Evolutionary conservation across 2,329 filamentous ascomycete genomes (phyloP).

Genomic region (Sarocladium oryzae): DNA sequence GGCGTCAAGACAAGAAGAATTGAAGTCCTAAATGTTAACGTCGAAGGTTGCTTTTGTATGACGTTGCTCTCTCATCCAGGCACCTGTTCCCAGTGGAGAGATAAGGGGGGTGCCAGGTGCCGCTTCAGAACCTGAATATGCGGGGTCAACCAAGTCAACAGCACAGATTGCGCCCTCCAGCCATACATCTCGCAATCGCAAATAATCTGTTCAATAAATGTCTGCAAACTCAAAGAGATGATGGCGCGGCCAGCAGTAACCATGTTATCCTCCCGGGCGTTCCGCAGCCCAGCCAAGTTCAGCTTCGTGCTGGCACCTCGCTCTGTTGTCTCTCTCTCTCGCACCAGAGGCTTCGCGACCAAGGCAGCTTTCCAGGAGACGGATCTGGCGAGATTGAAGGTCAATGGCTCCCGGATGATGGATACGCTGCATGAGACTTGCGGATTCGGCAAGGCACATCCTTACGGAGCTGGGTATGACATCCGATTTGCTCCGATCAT

Average conservation of each 20-base stretch:
- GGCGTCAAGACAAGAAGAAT: no score
- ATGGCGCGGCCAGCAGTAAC: background rate
- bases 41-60: background rate
- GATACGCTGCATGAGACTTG: conserved; percentile 17
- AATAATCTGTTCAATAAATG: no score
- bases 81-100: no score
- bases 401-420: conserved; percentile 16
- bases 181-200: no score
- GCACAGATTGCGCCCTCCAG: no score
- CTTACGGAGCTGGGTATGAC: conserved; percentile 20
- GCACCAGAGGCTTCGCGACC: background rate
- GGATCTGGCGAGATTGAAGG: conserved; percentile 12
- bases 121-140: no score
- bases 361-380: background rate
- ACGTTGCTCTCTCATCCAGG: background rate
- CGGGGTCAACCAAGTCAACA: no score
- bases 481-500: no score
- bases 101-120: no score
- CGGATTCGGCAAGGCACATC: conserved; percentile 16
- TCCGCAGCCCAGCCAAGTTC: background rate
- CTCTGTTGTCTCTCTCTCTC: background rate
- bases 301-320: background rate
- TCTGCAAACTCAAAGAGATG: no score
- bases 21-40: background rate
- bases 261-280: no score